These are phyloP conservation scores for Fusarium poae DNA, from an alignment of 2,329 filamentous ascomycete species.

Conservation along the genomic window DNA sequence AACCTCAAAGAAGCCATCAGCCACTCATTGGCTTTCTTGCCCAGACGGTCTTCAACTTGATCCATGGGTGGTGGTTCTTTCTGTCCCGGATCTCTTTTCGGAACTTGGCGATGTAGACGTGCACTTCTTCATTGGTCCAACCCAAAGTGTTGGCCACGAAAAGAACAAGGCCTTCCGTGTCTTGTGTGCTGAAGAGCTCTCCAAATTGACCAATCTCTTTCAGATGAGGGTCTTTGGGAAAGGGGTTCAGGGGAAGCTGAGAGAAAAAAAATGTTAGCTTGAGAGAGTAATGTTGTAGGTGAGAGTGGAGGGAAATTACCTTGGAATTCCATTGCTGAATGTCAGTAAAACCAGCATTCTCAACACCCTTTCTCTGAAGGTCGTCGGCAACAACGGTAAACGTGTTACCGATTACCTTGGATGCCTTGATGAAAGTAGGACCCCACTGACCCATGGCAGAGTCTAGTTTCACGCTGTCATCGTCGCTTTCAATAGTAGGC, in stretches of 20 bases:
- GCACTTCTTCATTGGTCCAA: conserved; percentile 26
- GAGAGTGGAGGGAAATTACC: background rate
- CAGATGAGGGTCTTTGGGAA: conserved; percentile 33
- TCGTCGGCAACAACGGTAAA: conserved; percentile 37
- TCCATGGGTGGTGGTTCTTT: conserved; percentile 31
- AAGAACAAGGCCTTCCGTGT: conserved; percentile 35
- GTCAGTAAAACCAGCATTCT: conserved; percentile 32
- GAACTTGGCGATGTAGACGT: conserved; percentile 34
- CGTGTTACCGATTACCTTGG: conserved; percentile 30
- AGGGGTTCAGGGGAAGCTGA: conserved; percentile 32
- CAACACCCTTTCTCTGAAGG: conserved; percentile 20
- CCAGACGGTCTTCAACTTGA: conserved; percentile 19
- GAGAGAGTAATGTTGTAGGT: background rate
- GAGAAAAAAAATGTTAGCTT: background rate
- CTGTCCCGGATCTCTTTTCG: conserved; percentile 29
- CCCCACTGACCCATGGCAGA: conserved; percentile 33
- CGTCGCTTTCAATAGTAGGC: conserved; percentile 31
- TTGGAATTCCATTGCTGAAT: conserved; percentile 40
- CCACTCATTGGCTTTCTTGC: conserved; percentile 14
- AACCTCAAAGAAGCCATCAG: background rate
- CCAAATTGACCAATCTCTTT: conserved; percentile 41
- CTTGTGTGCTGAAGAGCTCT: conserved; percentile 36
- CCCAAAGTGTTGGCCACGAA: conserved; percentile 39
- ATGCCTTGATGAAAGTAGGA: conserved; percentile 35
- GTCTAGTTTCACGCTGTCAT: conserved; percentile 26